Conservation (phyloP, 2,329 filamentous ascomycete genomes). For the Trichophyton schoenleinii region DNA sequence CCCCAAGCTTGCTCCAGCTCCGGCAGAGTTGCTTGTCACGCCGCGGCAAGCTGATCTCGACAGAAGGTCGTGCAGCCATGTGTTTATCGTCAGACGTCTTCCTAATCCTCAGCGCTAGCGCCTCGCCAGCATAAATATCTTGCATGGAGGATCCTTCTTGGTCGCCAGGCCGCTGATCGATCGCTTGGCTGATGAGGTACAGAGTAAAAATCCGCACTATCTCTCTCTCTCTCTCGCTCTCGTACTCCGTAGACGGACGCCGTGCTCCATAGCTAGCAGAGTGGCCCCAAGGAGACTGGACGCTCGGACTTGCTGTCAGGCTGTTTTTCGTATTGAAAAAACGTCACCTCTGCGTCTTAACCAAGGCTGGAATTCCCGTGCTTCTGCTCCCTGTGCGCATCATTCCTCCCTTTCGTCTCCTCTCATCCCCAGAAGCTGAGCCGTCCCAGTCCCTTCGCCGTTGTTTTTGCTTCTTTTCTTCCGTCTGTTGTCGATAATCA, state of each 20-base stretch:
- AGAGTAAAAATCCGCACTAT: background rate
- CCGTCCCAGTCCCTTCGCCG: too few species aligned
- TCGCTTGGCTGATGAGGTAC: background rate
- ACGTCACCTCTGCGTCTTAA: too few species aligned
- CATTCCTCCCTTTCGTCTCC: background rate
- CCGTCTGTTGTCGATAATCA: background rate
- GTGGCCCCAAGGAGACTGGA: background rate
- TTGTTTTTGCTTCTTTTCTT: background rate
- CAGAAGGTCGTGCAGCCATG: slow-evolving; percentile 1
- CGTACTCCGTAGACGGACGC: background rate
- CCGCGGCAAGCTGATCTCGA: background rate
- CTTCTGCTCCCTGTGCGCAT: too few species aligned
- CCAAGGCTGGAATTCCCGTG: too few species aligned
- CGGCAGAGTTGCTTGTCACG: background rate
- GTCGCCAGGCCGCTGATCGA: background rate
- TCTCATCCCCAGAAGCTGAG: too few species aligned
- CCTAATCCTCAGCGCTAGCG: background rate
- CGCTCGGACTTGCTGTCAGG: background rate
- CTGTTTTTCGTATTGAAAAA: background rate
- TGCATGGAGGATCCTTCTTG: background rate
- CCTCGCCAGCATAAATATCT: background rate
- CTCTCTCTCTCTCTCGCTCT: too few species aligned
- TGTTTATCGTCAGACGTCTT: background rate
- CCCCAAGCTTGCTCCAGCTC: background rate
- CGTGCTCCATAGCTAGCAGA: background rate